Evolutionary conservation across 164 flowering plant genomes (phyloP).

Genomic region (Brasenia schreberi): DNA sequence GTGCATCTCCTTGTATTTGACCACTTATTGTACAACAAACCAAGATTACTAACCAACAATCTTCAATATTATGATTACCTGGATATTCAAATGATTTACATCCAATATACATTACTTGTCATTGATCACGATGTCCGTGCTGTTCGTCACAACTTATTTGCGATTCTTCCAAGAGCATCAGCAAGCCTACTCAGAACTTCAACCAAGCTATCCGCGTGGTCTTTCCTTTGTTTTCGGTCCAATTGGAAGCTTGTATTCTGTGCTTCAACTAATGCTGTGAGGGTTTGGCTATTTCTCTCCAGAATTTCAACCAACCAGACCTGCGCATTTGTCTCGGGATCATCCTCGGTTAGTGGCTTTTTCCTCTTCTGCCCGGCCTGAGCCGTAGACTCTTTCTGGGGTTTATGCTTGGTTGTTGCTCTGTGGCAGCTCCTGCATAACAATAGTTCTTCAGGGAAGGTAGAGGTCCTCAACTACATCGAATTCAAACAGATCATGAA

Average conservation of each 20-base stretch:
- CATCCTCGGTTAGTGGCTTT: constrained; percentile 23
- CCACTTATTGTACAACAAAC: too few relatives aligned
- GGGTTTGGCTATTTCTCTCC: constrained; percentile 49
- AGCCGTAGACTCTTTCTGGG: constrained; percentile 36
- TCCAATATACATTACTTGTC: too few relatives aligned
- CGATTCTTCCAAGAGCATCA: constrained; percentile 69
- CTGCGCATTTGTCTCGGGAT: constrained; percentile 22
- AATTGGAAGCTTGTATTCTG: constrained; percentile 41
- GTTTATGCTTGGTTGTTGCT: constrained; percentile 25
- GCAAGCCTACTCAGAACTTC: constrained; percentile 69
- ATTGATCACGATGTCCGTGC: too few relatives aligned
- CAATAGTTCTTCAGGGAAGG: not conserved
- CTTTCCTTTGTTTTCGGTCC: constrained; percentile 64
- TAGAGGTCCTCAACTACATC: not conserved
- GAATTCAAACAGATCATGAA: too few relatives aligned
- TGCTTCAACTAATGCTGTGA: constrained; percentile 57
- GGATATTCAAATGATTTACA: too few relatives aligned
- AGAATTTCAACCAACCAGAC: constrained; percentile 41
- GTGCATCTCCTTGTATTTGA: too few relatives aligned
- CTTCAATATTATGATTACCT: too few relatives aligned
- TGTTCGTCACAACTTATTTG: constrained; percentile 36
- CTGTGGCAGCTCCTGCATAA: constrained; percentile 27
- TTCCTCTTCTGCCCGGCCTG: constrained; percentile 51
- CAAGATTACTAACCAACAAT: too few relatives aligned
- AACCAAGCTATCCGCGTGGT: constrained; percentile 39